Evolutionary conservation across 1,284 basidiomycete genomes (phyloP), one percentile per base, ranked within the genome.

Genomic region (Rhizoctonia solani): DNA sequence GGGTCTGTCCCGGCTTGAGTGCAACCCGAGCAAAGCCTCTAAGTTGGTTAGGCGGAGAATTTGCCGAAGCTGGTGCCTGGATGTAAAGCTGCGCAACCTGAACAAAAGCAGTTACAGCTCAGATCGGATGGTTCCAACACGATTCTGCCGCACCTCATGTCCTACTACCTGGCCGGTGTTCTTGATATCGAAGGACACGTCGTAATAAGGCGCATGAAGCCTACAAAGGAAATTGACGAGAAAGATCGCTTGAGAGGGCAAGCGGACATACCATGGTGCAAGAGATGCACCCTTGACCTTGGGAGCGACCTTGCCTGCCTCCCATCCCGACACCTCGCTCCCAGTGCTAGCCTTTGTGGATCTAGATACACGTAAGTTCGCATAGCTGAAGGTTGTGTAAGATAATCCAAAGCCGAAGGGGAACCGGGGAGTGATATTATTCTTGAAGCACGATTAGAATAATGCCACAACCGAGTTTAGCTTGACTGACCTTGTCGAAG

Each of bases 391-490:
- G 0, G 77, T 75, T 19, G 79, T 77, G 74, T 80, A 81, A 14
- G 75, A 77, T 34, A 82, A 73, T 4, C 81, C 81, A 71, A 82
- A 83, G 5, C 80, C 81, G 69, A 81, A 81, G 34, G 76, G 74
- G 69, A 75, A 79, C 11, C 77, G 76, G 16, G 77, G 77, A 1
- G 71, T 71, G 63, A 78, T 77, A 69, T 73, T 71, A 21, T 66
- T 69, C 58, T 68, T 14, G 11, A n/a, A 44, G 27, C 14, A 13
- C 8, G 37, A 19, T 41, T 21, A 4, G 13, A 41, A 19, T 46
- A 25, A 27, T 19, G 3, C 13, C 23, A 14, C 1, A 5, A 14
- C 16, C 21, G 19, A n/a, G 21, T 41, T 9, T 4, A 34, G 14
- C 23, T 41, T 29, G n/a, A 47, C 55, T 21, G 14, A 53, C 67